phyloP scores from a whole-genome alignment of 768 basidiomycete species.

The Russula lepida region DNA sequence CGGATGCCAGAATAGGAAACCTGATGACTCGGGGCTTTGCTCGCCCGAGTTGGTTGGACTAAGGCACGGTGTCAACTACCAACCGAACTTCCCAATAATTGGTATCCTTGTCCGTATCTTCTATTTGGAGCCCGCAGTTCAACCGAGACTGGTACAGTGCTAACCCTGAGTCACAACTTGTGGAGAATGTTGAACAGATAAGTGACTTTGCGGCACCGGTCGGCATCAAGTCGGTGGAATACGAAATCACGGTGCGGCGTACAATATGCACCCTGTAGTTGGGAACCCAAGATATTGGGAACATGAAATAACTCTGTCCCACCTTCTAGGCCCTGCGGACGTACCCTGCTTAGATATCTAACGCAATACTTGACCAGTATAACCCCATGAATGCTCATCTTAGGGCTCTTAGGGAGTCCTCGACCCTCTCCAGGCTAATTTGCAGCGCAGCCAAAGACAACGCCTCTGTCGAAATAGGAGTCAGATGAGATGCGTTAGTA shows the following conservation, averaged over 20 bases:
- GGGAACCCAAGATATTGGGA: neutral
- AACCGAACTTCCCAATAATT: neutral
- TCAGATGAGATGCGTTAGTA: neutral
- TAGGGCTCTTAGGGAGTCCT: slow-evolving; percentile 12
- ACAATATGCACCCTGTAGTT: neutral
- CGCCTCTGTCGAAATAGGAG: slow-evolving; percentile 21
- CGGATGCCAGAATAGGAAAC: neutral
- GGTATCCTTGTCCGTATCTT: neutral
- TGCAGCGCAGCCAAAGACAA: slow-evolving; percentile 18
- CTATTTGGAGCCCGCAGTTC: neutral
- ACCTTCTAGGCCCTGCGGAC: neutral
- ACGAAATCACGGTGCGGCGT: neutral
- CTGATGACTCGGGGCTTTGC: neutral
- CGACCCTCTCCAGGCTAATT: slow-evolving; percentile 20
- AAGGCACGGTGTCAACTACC: neutral
- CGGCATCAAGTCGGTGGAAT: neutral
- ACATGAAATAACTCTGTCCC: neutral
- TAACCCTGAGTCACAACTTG: neutral
- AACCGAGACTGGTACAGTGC: neutral
- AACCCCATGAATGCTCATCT: neutral
- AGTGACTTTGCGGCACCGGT: neutral
- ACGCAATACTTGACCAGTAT: neutral
- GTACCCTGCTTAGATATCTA: neutral
- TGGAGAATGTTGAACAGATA: neutral
- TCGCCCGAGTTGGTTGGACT: neutral